Evolutionary conservation across 768 basidiomycete genomes (phyloP), one percentile per base, ranked within the genome.

Genomic region (Suillus subalutaceus): DNA sequence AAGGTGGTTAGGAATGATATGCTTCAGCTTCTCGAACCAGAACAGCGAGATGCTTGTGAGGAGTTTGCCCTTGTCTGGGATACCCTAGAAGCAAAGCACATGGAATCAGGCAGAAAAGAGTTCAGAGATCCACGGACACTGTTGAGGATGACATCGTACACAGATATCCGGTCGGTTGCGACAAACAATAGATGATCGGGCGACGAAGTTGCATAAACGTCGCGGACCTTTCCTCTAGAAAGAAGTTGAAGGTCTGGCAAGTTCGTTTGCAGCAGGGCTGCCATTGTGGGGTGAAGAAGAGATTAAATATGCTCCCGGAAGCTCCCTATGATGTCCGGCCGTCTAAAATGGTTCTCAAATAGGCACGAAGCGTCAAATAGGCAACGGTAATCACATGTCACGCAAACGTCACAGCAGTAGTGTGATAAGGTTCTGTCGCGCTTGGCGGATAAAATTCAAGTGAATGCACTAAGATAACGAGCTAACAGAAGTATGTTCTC

Each of bases 201-300:
- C 7, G 88, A 88, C 7, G 90, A 88, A 15, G 88, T 90, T 40
- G 85, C 72, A 79, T 99, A 99, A 74, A 99, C 90, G 78, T 99
- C 97, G 65, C 97, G 89, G 26, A 99, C 97, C 85, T 99, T 99
- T 65, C 97, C 97, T 75, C 85, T 88, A 2, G 95, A 95, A 40
- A 98, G 66, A 2, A 98, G 80, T 32, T 80, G 85, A 61, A 98
- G 83, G 32, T 75, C 81, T 23, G 87, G 86, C 5, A 92, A 79
- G 71, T 90, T 71, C 5, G 89, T 86, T 61, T 84, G 77, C 50
- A 85, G 83, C 37, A 90, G 75, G 9, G 86, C 80, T 43, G 72
- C 63, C 37, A 77, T 77, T 62, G 18, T 53, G 64, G 53, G 26
- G 43, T 15, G 46, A 62, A 60, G 32, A 52, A 41, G 18, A 60